phyloP scores from a whole-genome alignment of 441 rosid genomes.

The Erodium trifolium region DNA sequence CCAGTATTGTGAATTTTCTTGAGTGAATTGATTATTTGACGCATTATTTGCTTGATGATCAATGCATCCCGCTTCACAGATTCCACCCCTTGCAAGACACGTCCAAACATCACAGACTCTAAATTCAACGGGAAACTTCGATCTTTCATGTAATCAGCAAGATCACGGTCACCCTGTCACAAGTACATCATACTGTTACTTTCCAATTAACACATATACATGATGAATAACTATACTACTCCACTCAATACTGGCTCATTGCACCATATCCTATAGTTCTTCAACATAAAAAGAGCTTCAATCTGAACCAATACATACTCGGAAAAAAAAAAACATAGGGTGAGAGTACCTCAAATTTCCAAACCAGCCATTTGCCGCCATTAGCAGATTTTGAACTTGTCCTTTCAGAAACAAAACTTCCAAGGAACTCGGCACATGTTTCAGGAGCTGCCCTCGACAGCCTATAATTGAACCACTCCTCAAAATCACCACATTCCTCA shows the following conservation, averaged over 20 bases:
- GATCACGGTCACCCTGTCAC: conserved; percentile 71
- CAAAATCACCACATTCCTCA: conserved; percentile 73
- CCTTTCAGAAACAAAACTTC: conserved; percentile 75
- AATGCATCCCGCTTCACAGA: conserved; percentile 67
- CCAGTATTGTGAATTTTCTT: conserved; percentile 82
- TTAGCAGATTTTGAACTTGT: conserved; percentile 51
- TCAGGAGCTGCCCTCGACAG: conserved; percentile 95
- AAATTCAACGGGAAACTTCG: conserved; percentile 76
- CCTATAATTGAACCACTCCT: conserved; percentile 97
- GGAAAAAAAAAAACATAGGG: background rate
- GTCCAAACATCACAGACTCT: conserved; percentile 80
- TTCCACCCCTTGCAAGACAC: conserved; percentile 64
- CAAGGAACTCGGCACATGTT: conserved; percentile 87
- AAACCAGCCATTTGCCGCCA: conserved; percentile 97
- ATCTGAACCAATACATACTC: background rate
- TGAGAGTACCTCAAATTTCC: conserved; percentile 81
- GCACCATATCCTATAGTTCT: too few species aligned
- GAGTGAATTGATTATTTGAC: conserved; percentile 79
- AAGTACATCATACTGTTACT: background rate
- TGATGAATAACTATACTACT: too few species aligned
- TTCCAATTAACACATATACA: background rate
- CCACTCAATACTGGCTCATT: too few species aligned
- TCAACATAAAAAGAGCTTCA: background rate
- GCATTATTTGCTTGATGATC: conserved; percentile 87
- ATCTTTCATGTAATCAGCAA: conserved; percentile 81